These are phyloP conservation scores for Caloboletus inedulis DNA, from an alignment of 1,284 basidiomycete genomes.

Conservation along the genomic window DNA sequence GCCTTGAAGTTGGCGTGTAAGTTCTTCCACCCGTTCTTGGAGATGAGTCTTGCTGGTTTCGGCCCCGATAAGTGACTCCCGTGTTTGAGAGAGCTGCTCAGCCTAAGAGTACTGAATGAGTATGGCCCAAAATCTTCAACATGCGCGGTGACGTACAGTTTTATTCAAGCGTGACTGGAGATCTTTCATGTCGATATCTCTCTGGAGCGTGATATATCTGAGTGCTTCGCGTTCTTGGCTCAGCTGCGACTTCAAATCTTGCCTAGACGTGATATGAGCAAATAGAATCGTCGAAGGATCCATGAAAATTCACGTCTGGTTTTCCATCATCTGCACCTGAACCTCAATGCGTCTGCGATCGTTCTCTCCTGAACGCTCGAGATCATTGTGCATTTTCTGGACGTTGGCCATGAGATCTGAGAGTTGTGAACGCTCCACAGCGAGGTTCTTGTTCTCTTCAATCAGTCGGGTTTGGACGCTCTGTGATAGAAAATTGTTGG, in stretches of 20 bases:
- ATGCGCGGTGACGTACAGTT: slow-evolving; percentile 47
- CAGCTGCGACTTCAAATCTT: slow-evolving; percentile 75
- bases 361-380: slow-evolving; percentile 79
- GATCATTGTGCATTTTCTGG: slow-evolving; percentile 85
- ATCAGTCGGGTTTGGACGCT: slow-evolving; percentile 74
- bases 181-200: slow-evolving; percentile 79
- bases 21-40: slow-evolving; percentile 71
- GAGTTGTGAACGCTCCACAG: slow-evolving; percentile 79
- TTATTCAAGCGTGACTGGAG: slow-evolving; percentile 73
- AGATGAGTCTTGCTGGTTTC: slow-evolving; percentile 81
- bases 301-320: slow-evolving; percentile 58
- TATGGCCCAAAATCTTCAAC: background rate
- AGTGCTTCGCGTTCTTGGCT: slow-evolving; percentile 76
- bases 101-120: slow-evolving; percentile 40
- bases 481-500: slow-evolving; percentile 35
- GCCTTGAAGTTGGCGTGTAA: slow-evolving; percentile 69
- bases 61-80: slow-evolving; percentile 71
- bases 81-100: slow-evolving; percentile 64
- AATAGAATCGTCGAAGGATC: background rate
- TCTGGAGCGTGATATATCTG: slow-evolving; percentile 69
- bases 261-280: slow-evolving; percentile 39
- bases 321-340: slow-evolving; percentile 75
- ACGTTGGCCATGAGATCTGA: slow-evolving; percentile 86
- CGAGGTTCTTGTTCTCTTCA: slow-evolving; percentile 79
- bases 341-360: slow-evolving; percentile 77